Base-by-base conservation (phyloP, 768 basidiomycete species). In the Tubosaeta sp. region DNA sequence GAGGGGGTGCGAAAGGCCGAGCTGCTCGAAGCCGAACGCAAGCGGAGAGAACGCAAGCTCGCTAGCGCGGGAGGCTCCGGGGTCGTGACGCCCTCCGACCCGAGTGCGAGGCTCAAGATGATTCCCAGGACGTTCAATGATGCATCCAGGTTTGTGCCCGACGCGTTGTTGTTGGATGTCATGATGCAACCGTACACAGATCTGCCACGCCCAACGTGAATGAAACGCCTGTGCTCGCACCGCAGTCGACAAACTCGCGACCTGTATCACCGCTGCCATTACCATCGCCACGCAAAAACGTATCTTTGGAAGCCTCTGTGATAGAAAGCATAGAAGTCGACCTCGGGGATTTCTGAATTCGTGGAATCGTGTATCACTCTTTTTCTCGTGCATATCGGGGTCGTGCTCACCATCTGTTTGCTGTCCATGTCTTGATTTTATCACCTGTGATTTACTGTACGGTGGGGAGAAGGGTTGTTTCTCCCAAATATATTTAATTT, bases 1-100 rank as follows among this genome's bases (percentile, higher is more conserved):
- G 95, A 95, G 62, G 81, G 82, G 4, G 81, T 93, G 48, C 77
- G 89, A 53, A 82, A 80, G 57, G 87, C 88, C 0, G 93, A 95
- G 68, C 66, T 84, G 32, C 72, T 74, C 32, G 84, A 85, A 59
- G 72, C 77, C 8, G 90, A 91, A 64, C 75, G 84, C 45, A 88
- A 86, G 69, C 75, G 85, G 50, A 74, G 78, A 44, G 86, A 90
- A 51, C 76, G 88, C 19, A 85, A 81, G 64, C 65, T 84, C 22
- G 77, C 72, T 10, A 74, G 72, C 43, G 69, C 65, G 22, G 71
- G 72, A 31, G 67, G 66, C 25, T 66, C 74, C 16, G 65, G 71
- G 5, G 66, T 66, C 10, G 59, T 65, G 19, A 76, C 76, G 1
- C 78, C 80, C 2, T 62, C 73, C 5, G 85, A 86, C 57, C 81